These are phyloP conservation scores for Rhizopogon vulgaris DNA, from an alignment of 768 basidiomycete species.

Conservation along the genomic window DNA sequence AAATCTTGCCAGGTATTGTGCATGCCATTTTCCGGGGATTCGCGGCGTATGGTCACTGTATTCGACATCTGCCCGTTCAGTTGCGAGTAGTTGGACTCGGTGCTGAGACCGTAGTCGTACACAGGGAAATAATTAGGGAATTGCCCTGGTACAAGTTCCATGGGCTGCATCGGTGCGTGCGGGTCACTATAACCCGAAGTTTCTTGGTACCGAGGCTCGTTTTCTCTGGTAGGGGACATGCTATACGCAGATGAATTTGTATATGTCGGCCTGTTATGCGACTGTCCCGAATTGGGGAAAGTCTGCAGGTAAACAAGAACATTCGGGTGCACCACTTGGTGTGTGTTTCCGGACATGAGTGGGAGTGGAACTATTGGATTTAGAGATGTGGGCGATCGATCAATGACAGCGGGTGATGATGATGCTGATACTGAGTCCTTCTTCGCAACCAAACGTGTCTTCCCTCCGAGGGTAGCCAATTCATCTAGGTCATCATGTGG, in stretches of 20 bases:
- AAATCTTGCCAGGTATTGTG: conserved; percentile 63
- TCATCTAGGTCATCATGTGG: conserved; percentile 56
- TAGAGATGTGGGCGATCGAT: conserved; percentile 64
- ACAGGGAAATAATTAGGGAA: conserved; percentile 74
- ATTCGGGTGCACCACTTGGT: conserved; percentile 51
- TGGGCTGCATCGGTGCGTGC: conserved; percentile 21
- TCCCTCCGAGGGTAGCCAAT: conserved; percentile 56
- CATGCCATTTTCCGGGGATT: conserved; percentile 56
- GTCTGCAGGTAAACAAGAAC: conserved; percentile 66
- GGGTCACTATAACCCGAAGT: conserved; percentile 9
- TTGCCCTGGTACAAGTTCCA: conserved; percentile 26
- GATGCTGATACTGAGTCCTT: conserved; percentile 52
- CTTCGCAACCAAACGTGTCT: conserved; percentile 58
- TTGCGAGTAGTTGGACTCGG: conserved; percentile 29
- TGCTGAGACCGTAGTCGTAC: conserved; percentile 53
- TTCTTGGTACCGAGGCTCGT: conserved; percentile 5
- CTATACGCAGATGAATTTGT: conserved; percentile 15
- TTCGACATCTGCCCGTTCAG: conserved; percentile 25
- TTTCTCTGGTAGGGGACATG: conserved; percentile 19
- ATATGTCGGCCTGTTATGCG: conserved; percentile 20
- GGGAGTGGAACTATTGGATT: conserved; percentile 73
- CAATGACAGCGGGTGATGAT: conserved; percentile 33
- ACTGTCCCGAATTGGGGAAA: conserved; percentile 33
- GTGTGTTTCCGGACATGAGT: conserved; percentile 39
- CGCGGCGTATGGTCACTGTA: conserved; percentile 28